These are phyloP conservation scores for Hanseniaspora gamundiae DNA, from an alignment of 1,139 yeast genomes.

Conservation along the genomic window DNA sequence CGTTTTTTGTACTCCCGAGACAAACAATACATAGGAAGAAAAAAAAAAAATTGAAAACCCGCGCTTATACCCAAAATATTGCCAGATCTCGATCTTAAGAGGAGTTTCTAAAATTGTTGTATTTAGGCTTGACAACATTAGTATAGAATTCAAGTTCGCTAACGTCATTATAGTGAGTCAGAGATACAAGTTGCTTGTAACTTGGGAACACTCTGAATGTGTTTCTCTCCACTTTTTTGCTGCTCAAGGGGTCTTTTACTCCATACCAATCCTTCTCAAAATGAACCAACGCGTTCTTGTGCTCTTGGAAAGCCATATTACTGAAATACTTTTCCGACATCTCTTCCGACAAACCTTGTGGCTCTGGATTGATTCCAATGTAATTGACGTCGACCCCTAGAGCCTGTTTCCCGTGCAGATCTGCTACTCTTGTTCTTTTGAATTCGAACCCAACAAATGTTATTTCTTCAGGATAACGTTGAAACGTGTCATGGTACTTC, in stretches of 20 bases:
- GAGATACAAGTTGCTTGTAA: background rate
- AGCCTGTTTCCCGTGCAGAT: conserved; percentile 35
- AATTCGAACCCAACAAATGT: conserved; percentile 66
- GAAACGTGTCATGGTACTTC: conserved; percentile 37
- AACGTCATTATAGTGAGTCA: background rate
- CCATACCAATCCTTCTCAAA: conserved; percentile 59
- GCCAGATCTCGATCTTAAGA: background rate
- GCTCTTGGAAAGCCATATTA: conserved; percentile 37
- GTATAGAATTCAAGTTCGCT: background rate
- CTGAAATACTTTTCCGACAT: conserved; percentile 24
- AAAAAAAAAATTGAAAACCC: background rate
- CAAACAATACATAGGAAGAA: no score
- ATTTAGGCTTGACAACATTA: background rate
- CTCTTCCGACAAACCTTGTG: conserved; percentile 20
- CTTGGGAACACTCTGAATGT: conserved; percentile 33
- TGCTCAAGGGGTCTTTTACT: conserved; percentile 21
- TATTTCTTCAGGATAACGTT: conserved; percentile 37
- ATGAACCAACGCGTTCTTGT: conserved; percentile 39
- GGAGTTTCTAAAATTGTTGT: background rate
- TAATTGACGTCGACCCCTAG: conserved; percentile 23
- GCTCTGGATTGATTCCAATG: conserved; percentile 52
- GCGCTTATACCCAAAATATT: no score
- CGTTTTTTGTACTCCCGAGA: no score
- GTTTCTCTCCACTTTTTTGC: conserved; percentile 33
- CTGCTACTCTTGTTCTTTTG: conserved; percentile 46